Conservation (phyloP, 768 basidiomycete genomes). For the Rhodotorula paludigena region DNA sequence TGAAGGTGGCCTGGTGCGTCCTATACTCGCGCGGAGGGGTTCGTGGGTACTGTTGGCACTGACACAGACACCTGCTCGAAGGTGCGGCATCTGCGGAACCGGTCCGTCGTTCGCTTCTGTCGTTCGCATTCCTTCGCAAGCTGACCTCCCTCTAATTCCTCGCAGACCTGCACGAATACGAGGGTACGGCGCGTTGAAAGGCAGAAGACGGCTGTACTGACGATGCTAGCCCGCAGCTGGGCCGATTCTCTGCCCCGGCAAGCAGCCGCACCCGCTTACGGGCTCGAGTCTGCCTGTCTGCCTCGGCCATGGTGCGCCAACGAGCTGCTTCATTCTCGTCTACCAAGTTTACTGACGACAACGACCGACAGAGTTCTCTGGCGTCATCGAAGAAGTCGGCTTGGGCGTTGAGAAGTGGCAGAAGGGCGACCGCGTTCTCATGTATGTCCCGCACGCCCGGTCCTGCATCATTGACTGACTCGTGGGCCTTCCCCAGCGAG, state of each 20-base stretch:
- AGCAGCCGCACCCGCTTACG: slow-evolving; percentile 47
- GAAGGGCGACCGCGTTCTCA: slow-evolving; percentile 48
- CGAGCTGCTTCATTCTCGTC: slow-evolving; percentile 22
- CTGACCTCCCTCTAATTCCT: not conserved
- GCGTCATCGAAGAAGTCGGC: slow-evolving; percentile 42
- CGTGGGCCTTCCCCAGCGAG: slow-evolving; percentile 45
- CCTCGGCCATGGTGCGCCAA: slow-evolving; percentile 52
- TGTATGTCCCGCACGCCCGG: slow-evolving; percentile 4
- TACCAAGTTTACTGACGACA: slow-evolving; percentile 3
- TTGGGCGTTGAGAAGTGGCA: slow-evolving; percentile 46
- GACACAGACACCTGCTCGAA: not conserved
- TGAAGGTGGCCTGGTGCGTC: slow-evolving; percentile 52
- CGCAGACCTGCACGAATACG: slow-evolving; percentile 50
- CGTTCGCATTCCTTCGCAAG: not conserved
- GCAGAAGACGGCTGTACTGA: not conserved
- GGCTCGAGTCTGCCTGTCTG: slow-evolving; percentile 51
- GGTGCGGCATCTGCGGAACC: slow-evolving; percentile 49
- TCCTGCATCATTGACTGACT: not conserved
- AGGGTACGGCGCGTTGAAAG: slow-evolving; percentile 11
- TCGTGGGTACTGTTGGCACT: not conserved
- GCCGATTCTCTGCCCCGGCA: slow-evolving; percentile 46
- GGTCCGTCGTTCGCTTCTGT: not conserved
- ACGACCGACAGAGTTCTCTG: slow-evolving; percentile 16
- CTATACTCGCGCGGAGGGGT: fast-evolving
- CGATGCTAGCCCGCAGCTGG: not conserved